Evolutionary conservation across 139 green algal genomes (phyloP).

Genomic region (Penium margaritaceum): DNA sequence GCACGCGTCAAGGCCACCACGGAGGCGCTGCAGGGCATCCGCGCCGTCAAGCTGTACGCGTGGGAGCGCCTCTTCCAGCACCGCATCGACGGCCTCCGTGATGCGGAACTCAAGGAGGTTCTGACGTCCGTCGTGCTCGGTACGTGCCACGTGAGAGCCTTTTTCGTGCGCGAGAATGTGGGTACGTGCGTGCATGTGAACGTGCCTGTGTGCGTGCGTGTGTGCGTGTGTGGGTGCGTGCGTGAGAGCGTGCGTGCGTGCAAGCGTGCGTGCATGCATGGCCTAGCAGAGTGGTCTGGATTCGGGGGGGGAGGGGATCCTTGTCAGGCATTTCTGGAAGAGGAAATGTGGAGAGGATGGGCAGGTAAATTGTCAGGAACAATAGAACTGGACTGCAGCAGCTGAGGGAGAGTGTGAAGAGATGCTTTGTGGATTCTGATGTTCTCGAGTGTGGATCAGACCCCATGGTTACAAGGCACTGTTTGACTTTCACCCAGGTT

Average conservation of each 20-base stretch:
- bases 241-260: too few species aligned
- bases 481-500: too few species aligned
- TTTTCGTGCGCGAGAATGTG: background rate
- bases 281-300: too few species aligned
- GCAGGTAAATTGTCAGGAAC: too few species aligned
- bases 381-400: too few species aligned
- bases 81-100: slow-evolving; percentile 24
- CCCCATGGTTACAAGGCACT: too few species aligned
- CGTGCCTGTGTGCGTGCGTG: background rate
- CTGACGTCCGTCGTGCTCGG: slow-evolving; percentile 19
- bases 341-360: background rate
- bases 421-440: too few species aligned
- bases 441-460: too few species aligned
- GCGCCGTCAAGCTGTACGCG: slow-evolving; percentile 56
- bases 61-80: slow-evolving; percentile 48
- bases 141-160: slow-evolving; percentile 18
- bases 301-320: too few species aligned
- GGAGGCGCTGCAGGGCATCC: slow-evolving; percentile 72
- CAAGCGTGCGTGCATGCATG: too few species aligned
- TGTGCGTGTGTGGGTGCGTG: background rate
- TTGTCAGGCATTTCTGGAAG: background rate
- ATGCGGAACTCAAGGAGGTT: slow-evolving; percentile 33
- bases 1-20: slow-evolving; percentile 56
- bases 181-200: background rate
- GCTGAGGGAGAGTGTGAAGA: too few species aligned